These are phyloP conservation scores for Peterozyma toletana DNA, from an alignment of 805 yeast species.

Conservation along the genomic window DNA sequence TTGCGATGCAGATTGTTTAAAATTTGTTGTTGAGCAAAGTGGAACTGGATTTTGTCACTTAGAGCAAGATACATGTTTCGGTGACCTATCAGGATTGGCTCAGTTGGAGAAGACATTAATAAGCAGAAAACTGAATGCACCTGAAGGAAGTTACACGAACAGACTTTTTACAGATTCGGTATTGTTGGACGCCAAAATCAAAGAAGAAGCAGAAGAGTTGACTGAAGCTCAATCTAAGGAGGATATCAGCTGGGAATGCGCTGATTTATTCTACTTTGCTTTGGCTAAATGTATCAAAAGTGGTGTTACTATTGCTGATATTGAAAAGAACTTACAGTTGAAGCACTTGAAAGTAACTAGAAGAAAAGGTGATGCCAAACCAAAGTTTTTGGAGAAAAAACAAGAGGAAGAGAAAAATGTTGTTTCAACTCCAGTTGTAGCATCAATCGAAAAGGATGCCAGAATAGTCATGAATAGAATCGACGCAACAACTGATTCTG, in stretches of 20 bases:
- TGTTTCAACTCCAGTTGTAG: constrained; percentile 10
- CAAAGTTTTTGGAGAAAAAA: constrained; percentile 43
- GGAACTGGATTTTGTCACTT: constrained; percentile 94
- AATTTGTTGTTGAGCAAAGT: constrained; percentile 76
- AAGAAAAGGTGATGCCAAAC: constrained; percentile 94
- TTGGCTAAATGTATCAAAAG: constrained; percentile 49
- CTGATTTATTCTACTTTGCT: constrained; percentile 68
- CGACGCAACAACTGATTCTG: constrained; percentile 30
- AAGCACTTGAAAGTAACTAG: constrained; percentile 85
- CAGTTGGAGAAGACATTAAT: constrained; percentile 61
- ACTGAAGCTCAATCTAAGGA: constrained; percentile 68
- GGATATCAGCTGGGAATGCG: constrained; percentile 93
- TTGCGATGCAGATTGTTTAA: constrained; percentile 89
- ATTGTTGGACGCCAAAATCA: constrained; percentile 77
- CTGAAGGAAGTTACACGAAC: constrained; percentile 91
- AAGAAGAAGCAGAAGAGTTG: constrained; percentile 94
- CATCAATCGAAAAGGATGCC: constrained; percentile 16
- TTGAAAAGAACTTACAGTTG: constrained; percentile 76
- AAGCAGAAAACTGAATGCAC: constrained; percentile 62
- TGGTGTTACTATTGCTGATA: constrained; percentile 75
- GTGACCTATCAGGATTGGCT: constrained; percentile 57
- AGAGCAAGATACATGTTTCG: constrained; percentile 76
- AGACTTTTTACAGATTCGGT: constrained; percentile 75
- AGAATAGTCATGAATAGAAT: constrained; percentile 46
- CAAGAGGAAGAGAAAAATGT: constrained; percentile 3